Evolutionary conservation across 2,329 filamentous ascomycete species (phyloP).

Genomic region (Arthroderma sp.): DNA sequence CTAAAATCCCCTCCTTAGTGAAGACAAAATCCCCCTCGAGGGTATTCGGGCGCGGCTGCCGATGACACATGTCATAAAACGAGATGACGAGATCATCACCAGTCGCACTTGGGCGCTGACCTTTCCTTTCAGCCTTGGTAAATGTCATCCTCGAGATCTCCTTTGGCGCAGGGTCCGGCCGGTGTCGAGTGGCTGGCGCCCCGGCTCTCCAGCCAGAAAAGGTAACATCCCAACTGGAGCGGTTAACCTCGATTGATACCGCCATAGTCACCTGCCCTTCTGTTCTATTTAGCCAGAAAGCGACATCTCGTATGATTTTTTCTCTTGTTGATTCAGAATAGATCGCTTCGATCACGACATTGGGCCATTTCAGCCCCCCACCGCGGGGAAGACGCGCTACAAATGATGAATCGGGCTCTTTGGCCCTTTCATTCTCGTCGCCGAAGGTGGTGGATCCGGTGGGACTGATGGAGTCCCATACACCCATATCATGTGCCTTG

Average conservation of each 20-base stretch:
- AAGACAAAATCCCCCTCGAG: conserved; percentile 5
- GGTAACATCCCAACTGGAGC: background rate
- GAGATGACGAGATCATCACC: background rate
- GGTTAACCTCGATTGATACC: conserved; percentile 6
- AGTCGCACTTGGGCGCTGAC: background rate
- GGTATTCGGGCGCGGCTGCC: background rate
- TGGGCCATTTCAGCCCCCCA: background rate
- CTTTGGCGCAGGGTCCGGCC: too few relatives aligned
- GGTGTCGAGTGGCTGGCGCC: too few relatives aligned
- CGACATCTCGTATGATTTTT: conserved; percentile 2
- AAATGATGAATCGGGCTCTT: too few relatives aligned
- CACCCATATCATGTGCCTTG: too few relatives aligned
- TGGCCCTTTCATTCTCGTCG: too few relatives aligned
- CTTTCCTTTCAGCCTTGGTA: background rate
- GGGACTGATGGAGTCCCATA: too few relatives aligned
- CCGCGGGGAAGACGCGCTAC: too few relatives aligned
- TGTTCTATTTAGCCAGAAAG: conserved; percentile 3
- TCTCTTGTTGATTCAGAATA: conserved; percentile 1
- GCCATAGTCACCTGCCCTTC: background rate
- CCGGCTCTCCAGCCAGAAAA: too few relatives aligned
- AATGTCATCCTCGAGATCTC: too few relatives aligned
- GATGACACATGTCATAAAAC: conserved; percentile 1
- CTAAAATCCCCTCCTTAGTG: background rate
- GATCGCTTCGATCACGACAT: conserved; percentile 3
- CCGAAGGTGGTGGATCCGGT: too few relatives aligned